Evolutionary conservation across 306 rosid species (phyloP), one percentile per base, ranked within the genome.

Genomic region (Sicyos baderoa): DNA sequence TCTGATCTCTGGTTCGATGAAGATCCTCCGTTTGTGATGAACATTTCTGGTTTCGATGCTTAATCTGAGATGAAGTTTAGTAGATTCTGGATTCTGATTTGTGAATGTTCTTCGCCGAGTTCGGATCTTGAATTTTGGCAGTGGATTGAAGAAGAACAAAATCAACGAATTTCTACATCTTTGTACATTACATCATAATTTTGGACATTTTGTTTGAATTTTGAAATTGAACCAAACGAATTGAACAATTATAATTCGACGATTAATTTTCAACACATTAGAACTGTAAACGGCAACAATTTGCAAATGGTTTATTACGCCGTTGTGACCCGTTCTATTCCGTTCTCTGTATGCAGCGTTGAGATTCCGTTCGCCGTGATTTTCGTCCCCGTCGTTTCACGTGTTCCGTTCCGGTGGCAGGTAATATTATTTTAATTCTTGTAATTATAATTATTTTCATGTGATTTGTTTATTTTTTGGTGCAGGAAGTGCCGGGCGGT

Each of bases 1-100:
- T 61, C 68, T 76, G 78, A 82, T 73, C 78, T 76, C 79, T 64
- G 54, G 79, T 72, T 55, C 19, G 42, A 14, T 12, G 59, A 32
- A 40, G 51, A 49, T 7, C 57, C 7, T 49, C 57, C 3, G 25
- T 42, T 48, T 51, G 54, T 67, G 35, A 1, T 3, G 57, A 67
- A 67, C 21, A 13, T 25, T 67, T 67, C 56, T 48, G 55, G 4
- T 67, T 66, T 23, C 9, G 50, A 19, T 66, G 54, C 35, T 40
- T 37, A 54, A 42, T 54, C 74, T 6, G 64, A 2, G 64, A 51
- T 35, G 52, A 32, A 32, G 1, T 17, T 37, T 54, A 21, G 32
- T 71, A 22, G 70, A 73, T 23, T 35, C 45, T 29, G 10, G 3
- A 59, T 59, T 40, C 45, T 40, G 11, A 40, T 40, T 40, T 3